Percentiles rank a stretch among this genome's conserved stretches.
Conservation (phyloP, 2,329 filamentous ascomycete genomes). For the Sporothrix brasiliensis region DNA sequence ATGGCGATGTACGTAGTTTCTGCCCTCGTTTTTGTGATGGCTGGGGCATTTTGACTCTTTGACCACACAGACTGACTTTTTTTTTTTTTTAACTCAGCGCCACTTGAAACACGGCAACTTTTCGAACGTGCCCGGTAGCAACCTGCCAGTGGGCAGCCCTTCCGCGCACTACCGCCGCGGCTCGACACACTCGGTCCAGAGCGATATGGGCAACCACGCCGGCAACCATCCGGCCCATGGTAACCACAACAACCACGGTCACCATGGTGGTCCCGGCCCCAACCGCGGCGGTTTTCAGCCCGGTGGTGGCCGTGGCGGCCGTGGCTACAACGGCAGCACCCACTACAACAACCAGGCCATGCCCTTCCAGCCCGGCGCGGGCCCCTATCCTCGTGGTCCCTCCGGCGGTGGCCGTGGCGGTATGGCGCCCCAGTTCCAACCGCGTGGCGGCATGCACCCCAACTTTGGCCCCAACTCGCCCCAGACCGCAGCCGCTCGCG, state of each 20-base stretch:
- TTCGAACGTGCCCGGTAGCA: slow-evolving; percentile 61
- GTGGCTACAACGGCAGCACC: slow-evolving; percentile 51
- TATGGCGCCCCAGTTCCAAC: slow-evolving; percentile 51
- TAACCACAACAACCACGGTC: slow-evolving; percentile 62
- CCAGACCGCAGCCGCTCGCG: slow-evolving; percentile 56
- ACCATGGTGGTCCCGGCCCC: slow-evolving; percentile 67
- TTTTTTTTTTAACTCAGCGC: slow-evolving; percentile 49
- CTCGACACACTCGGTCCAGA: slow-evolving; percentile 81
- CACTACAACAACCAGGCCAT: slow-evolving; percentile 53
- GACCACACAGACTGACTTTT: slow-evolving; percentile 34
- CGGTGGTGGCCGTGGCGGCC: slow-evolving; percentile 55
- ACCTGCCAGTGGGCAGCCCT: slow-evolving; percentile 50
- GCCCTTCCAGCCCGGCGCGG: slow-evolving; percentile 48
- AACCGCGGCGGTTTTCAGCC: slow-evolving; percentile 59
- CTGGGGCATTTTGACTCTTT: not conserved
- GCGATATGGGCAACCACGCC: slow-evolving; percentile 67
- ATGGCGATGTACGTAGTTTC: slow-evolving; percentile 70
- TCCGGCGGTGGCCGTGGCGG: slow-evolving; percentile 55
- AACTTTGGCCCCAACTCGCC: slow-evolving; percentile 60
- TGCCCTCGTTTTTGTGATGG: not conserved
- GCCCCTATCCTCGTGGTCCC: slow-evolving; percentile 46
- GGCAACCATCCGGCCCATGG: slow-evolving; percentile 56
- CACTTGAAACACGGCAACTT: slow-evolving; percentile 63
- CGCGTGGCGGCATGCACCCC: slow-evolving; percentile 50
- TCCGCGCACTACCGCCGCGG: slow-evolving; percentile 78